These are phyloP conservation scores for Trichosanthes truncata DNA, from an alignment of 306 rosid genomes.

Conservation along the genomic window DNA sequence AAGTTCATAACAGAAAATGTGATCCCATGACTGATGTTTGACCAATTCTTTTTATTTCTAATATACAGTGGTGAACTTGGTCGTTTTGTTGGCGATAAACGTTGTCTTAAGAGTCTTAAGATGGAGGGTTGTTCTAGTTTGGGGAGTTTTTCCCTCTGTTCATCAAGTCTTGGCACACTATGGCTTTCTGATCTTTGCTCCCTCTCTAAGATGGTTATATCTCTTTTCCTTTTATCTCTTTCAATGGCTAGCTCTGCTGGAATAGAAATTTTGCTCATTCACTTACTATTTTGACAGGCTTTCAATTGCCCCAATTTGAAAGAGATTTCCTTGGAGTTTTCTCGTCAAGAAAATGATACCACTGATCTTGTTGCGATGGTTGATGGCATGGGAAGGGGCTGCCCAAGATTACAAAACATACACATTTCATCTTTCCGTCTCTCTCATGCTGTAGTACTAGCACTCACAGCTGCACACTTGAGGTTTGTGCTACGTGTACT, in stretches of 20 bases:
- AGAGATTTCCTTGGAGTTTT: conserved; percentile 84
- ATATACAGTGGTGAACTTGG: conserved; percentile 67
- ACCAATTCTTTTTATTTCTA: conserved; percentile 7
- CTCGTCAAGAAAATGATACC: conserved; percentile 49
- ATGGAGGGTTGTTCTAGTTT: conserved; percentile 87
- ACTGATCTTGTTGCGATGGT: conserved; percentile 63
- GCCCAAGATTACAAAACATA: conserved; percentile 70
- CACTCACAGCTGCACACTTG: conserved; percentile 75
- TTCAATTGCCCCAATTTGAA: conserved; percentile 80
- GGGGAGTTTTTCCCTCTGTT: conserved; percentile 62
- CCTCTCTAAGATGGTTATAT: conserved; percentile 76
- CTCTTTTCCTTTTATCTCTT: not conserved
- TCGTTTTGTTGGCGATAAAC: conserved; percentile 79
- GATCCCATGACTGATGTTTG: conserved; percentile 12
- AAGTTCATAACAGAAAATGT: not conserved
- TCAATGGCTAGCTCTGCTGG: not conserved
- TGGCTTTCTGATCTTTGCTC: conserved; percentile 85
- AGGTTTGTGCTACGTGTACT: conserved; percentile 41
- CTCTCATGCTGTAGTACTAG: conserved; percentile 79
- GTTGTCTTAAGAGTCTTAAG: conserved; percentile 66
- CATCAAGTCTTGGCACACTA: conserved; percentile 70
- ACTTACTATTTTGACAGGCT: conserved; percentile 27
- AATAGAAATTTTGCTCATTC: conserved; percentile 8
- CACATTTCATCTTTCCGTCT: conserved; percentile 82
- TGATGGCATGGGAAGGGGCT: conserved; percentile 63